Conservation (phyloP, 2,329 filamentous ascomycete genomes). For the Plectosphaerella sp. region DNA sequence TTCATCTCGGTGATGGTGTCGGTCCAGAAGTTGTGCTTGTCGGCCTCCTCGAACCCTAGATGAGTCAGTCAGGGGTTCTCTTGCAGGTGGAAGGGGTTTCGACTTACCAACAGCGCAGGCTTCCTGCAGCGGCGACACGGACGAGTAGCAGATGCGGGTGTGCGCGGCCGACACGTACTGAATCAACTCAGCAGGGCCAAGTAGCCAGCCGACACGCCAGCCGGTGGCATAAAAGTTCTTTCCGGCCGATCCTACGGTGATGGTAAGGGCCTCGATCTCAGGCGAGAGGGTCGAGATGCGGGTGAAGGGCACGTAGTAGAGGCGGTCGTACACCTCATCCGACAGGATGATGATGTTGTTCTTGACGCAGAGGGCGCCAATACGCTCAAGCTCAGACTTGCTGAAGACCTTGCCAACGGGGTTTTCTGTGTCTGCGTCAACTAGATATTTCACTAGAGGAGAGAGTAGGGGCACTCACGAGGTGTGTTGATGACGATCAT, state of each 20-base stretch:
- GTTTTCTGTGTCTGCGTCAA: conserved; percentile 58
- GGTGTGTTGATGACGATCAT: conserved; percentile 92
- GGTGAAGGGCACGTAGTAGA: conserved; percentile 94
- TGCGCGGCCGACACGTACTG: conserved; percentile 90
- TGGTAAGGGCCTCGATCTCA: conserved; percentile 79
- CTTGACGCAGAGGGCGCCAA: conserved; percentile 86
- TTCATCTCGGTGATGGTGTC: conserved; percentile 82
- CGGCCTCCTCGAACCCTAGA: conserved; percentile 78
- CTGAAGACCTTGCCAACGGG: conserved; percentile 96
- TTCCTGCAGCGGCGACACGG: conserved; percentile 90
- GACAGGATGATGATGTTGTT: conserved; percentile 91
- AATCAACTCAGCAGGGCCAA: conserved; percentile 83
- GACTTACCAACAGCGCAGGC: conserved; percentile 72
- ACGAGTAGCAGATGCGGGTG: conserved; percentile 93
- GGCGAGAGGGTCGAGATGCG: conserved; percentile 86
- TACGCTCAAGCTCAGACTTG: conserved; percentile 73
- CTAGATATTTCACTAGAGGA: conserved; percentile 1
- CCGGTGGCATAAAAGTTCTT: conserved; percentile 99
- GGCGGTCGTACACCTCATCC: conserved; percentile 89
- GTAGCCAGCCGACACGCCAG: conserved; percentile 93
- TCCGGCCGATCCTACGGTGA: conserved; percentile 92
- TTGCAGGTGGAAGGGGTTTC: neutral
- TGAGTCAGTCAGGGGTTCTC: neutral
- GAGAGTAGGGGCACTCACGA: conserved; percentile 27
- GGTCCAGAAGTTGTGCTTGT: conserved; percentile 82